Base-by-base conservation (phyloP, 805 yeast genomes). In the Lachancea mirantina region DNA sequence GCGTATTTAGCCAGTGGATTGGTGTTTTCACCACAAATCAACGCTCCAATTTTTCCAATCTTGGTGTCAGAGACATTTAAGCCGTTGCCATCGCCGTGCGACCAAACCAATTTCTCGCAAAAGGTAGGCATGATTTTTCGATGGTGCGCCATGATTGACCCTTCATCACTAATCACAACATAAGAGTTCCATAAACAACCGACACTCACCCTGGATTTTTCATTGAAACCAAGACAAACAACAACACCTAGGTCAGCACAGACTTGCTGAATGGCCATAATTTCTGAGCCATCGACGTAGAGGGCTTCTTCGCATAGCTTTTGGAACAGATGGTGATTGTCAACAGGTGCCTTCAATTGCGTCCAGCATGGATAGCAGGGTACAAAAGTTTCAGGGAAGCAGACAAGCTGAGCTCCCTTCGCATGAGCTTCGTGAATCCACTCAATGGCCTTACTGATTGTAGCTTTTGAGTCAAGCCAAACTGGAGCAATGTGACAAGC, bases 1-100 rank as follows among this genome's bases (percentile, higher is more conserved):
- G 68, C 59, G 16, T 56, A 50, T 46, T 70, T 56, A 34, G 57
- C 46, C 34, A 64, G 41, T 4, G 71, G 71, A 46, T 63, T 55
- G 44, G 55, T 58, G 43, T 65, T 66, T 36, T 67, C 72, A 70
- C 72, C 66, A 46, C 72, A 67, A 29, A 66, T 65, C 19, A 61
- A 69, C 14, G 68, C 71, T 11, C 70, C 70, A n/a, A 65, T 37
- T 29, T 50, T 51, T 14, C 67, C 67, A 4, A 48, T 60, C 2
- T 47, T 37, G 14, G 59, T 44, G 13, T 65, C 59, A 19, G 61
- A 57, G 8, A 60, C 62, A 4, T 61, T 57, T 28, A 67, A 41
- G 2, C 69, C 64, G 4, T 68, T 62, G 3, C 72, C 72, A 35
- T 66, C 71, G 22, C 72, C 72, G 30, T 58, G 59, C 2, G 68